Base-by-base conservation (phyloP, 1,139 yeast species). In the Blastobotrys aristatus region DNA sequence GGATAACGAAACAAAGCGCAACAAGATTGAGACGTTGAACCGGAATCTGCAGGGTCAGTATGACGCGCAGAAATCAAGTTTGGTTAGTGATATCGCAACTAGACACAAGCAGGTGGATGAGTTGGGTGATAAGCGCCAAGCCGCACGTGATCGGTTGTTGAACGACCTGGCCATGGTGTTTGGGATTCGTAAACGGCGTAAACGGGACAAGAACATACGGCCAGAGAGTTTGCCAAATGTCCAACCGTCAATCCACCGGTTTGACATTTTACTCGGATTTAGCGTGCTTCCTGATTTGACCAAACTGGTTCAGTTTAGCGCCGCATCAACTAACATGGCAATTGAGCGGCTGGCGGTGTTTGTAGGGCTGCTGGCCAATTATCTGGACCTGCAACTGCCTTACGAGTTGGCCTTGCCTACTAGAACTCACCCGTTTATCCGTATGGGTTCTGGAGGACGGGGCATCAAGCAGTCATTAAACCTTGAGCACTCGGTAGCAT, bases 311-410 rank as follows among this genome's bases (percentile, higher is more conserved):
- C 61, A 60, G 42, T 64, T 63, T 53, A 52, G 60, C 10, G 56
- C 53, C 16, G 52, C 57, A 16, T 50, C 58, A 4, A 56, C 66
- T 34, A 66, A 64, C 48, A 53, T 60, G 36, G 62, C 68, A 11
- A 42, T 67, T 14, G 71, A 67, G 49, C 54, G 71, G 17, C 56
- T 64, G 14, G 60, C 65, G 16, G 58, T 52, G 35, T 64, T 65
- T 37, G 47, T 55, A 6, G 56, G 55, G 16, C 61, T 65, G 31
- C 50, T 62, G 7, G 64, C 69, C 1, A 57, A 61, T 53, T 67
- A 66, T 48, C 51, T 64, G n/a, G 62, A 61, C 30, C 43, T 64
- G 4, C 57, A 58, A 26, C 57, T 67, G 21, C 71, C 71, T 2
- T 65, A 56, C 44, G 58, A 58, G 34, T 53, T 67, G 21, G 36